Percentiles rank a stretch among this genome's conserved stretches.
Evolutionary conservation across 2,329 filamentous ascomycete species (phyloP).

Genomic region (Aschersonia sp.): DNA sequence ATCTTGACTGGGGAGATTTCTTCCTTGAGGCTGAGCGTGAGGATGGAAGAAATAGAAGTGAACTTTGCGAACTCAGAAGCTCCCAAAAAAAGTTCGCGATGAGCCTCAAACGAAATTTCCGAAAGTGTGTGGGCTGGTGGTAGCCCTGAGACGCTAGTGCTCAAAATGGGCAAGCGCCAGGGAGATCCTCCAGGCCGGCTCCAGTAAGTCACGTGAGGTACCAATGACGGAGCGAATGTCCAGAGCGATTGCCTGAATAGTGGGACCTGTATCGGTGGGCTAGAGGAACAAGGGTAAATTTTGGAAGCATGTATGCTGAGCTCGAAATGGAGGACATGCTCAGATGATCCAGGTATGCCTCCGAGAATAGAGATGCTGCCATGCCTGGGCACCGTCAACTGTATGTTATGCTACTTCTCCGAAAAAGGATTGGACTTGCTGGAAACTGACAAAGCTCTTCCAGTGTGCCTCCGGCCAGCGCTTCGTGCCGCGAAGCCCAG

Average conservation of each 20-base stretch:
- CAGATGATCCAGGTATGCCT: constrained; percentile 38
- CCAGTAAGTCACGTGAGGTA: no score
- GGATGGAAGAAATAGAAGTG: constrained; percentile 12
- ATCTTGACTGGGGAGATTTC: constrained; percentile 50
- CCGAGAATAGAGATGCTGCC: constrained; percentile 48
- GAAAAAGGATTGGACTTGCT: no score
- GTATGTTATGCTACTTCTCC: constrained; percentile 27
- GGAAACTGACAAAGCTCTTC: not conserved
- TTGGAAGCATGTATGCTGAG: not conserved
- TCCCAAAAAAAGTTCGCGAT: constrained; percentile 27
- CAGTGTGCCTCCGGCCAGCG: constrained; percentile 47
- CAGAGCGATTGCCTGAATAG: no score
- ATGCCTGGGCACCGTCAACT: constrained; percentile 42
- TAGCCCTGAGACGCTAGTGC: constrained; percentile 19
- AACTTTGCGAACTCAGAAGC: constrained; percentile 8
- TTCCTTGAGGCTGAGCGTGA: constrained; percentile 17
- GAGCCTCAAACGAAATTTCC: constrained; percentile 15
- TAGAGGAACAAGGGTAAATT: not conserved
- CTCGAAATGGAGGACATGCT: not conserved
- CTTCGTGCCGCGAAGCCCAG: constrained; percentile 28
- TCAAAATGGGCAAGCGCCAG: constrained; percentile 8
- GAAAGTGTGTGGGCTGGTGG: constrained; percentile 24
- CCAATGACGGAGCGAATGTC: no score
- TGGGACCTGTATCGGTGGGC: no score
- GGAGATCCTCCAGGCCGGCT: no score